A percentile compares a stretch with the other conserved stretches of the same genome.
phyloP scores from a whole-genome alignment of 768 basidiomycete species.

The Boletus sensibilis region DNA sequence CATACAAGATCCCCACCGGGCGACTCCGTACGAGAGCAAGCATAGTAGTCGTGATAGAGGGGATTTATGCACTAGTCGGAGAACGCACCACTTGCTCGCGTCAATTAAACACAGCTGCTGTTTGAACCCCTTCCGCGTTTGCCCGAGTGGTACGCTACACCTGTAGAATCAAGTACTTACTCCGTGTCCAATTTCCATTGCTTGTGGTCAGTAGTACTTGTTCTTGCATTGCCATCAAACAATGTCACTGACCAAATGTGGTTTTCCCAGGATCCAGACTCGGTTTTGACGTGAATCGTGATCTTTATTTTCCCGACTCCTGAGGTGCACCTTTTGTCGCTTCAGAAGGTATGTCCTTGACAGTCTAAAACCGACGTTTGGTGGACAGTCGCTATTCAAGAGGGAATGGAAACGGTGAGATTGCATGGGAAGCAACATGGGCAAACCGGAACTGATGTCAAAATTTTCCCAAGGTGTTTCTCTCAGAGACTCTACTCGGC shows the following conservation, averaged over 20 bases:
- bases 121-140: background rate
- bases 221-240: background rate
- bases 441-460: background rate
- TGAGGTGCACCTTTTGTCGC: background rate
- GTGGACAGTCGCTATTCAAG: background rate
- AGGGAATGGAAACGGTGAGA: constrained; percentile 5
- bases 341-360: background rate
- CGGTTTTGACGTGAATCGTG: background rate
- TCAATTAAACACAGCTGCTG: background rate
- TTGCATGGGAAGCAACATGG: constrained; percentile 3
- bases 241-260: background rate
- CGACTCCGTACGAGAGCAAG: background rate
- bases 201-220: background rate
- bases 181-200: background rate
- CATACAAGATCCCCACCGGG: no score
- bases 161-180: background rate
- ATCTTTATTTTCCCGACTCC: background rate
- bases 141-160: background rate
- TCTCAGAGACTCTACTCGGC: background rate
- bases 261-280: background rate
- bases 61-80: background rate
- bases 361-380: background rate
- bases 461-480: background rate
- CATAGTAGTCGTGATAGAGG: background rate
- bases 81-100: background rate